Conservation (phyloP, 257 asterid genomes). For the Lantana camara region DNA sequence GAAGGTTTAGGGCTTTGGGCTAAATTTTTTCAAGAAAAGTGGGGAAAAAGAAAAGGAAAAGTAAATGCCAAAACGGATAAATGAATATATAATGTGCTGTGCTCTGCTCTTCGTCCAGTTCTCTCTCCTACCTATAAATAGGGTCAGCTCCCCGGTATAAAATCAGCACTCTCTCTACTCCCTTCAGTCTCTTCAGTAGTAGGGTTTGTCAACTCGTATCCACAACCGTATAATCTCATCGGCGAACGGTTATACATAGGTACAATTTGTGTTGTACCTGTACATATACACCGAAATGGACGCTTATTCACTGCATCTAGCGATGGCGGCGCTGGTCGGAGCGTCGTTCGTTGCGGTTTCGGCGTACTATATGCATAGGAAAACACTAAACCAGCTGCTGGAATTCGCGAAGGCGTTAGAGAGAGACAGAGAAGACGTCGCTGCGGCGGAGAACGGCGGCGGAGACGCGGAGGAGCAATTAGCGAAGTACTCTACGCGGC, state of each 20-base stretch:
- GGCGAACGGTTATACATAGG: neutral
- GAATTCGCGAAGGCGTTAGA: slow-evolving; percentile 62
- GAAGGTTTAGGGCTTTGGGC: too few species aligned
- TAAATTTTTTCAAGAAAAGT: too few species aligned
- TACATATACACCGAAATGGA: slow-evolving; percentile 39
- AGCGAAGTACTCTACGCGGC: slow-evolving; percentile 27
- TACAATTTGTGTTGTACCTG: neutral
- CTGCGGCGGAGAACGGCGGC: slow-evolving; percentile 26
- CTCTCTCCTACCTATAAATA: slow-evolving; percentile 15
- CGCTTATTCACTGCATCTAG: slow-evolving; percentile 51
- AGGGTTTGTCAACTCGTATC: slow-evolving; percentile 26
- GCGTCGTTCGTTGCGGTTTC: slow-evolving; percentile 71
- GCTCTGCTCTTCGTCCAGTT: neutral
- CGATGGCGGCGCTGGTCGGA: slow-evolving; percentile 74
- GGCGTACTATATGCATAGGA: slow-evolving; percentile 68
- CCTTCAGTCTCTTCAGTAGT: neutral
- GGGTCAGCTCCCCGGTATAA: neutral
- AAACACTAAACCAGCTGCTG: slow-evolving; percentile 57
- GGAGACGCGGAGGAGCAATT: slow-evolving; percentile 35
- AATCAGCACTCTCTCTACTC: neutral
- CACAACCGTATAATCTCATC: neutral
- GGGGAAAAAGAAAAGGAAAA: neutral
- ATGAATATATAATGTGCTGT: neutral
- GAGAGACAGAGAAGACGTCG: slow-evolving; percentile 41
- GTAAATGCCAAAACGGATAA: neutral